Conservation (phyloP, 1,139 yeast species). For the Sugiyamaella xylanicola region DNA sequence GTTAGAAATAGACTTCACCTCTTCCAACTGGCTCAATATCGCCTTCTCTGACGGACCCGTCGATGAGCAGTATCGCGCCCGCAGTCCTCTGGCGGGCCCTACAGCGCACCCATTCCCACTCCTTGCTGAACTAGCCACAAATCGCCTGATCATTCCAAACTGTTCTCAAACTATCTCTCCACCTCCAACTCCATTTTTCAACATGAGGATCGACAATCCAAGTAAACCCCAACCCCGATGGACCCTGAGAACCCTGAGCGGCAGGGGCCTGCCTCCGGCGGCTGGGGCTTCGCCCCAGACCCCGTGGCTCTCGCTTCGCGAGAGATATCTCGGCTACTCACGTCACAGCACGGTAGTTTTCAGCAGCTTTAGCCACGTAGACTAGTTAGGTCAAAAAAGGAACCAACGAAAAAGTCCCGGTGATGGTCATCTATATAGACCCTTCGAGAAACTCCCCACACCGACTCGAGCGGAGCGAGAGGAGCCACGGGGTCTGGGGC, state of each 20-base stretch:
- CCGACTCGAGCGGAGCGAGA: too few relatives aligned
- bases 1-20: constrained; percentile 28
- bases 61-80: constrained; percentile 6
- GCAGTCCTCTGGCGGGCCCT: not conserved
- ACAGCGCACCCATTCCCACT: not conserved
- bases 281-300: too few relatives aligned
- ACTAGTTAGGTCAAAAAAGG: too few relatives aligned
- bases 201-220: not conserved
- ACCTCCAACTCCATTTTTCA: not conserved
- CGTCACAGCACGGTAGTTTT: too few relatives aligned
- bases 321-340: too few relatives aligned
- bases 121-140: not conserved
- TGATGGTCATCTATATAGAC: too few relatives aligned
- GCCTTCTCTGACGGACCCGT: not conserved
- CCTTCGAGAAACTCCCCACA: too few relatives aligned
- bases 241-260: not conserved
- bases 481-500: too few relatives aligned
- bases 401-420: too few relatives aligned
- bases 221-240: not conserved
- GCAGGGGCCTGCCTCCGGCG: not conserved
- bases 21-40: constrained; percentile 3
- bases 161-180: too few relatives aligned
- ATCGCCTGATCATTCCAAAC: not conserved
- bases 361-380: too few relatives aligned
- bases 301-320: not conserved